Conservation (phyloP, 192 early-diverging fungal genomes). For the Umbelopsis sp. region DNA sequence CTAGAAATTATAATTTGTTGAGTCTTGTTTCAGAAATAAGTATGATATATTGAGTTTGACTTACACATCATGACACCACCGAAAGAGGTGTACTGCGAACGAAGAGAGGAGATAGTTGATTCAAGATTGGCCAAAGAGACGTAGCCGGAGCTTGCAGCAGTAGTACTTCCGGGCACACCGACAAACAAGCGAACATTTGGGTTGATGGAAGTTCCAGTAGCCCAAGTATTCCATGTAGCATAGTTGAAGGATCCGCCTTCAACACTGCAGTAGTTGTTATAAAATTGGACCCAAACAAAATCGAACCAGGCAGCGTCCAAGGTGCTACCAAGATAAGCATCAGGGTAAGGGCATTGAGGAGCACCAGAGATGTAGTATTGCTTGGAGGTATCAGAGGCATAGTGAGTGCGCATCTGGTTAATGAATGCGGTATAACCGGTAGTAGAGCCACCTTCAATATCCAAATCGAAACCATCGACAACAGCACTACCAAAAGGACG, state of each 20-base stretch:
- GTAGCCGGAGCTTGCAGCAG: slow-evolving; percentile 64
- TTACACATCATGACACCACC: slow-evolving; percentile 74
- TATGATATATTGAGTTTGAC: not conserved
- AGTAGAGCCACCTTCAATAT: slow-evolving; percentile 69
- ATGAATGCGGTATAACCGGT: slow-evolving; percentile 66
- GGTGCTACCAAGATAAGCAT: slow-evolving; percentile 62
- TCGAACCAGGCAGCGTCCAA: slow-evolving; percentile 64
- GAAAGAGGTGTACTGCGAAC: slow-evolving; percentile 57
- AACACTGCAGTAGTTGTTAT: slow-evolving; percentile 79
- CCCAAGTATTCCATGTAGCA: slow-evolving; percentile 73
- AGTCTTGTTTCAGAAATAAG: not conserved
- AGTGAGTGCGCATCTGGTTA: slow-evolving; percentile 53
- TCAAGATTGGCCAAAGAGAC: slow-evolving; percentile 47
- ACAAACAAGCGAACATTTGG: slow-evolving; percentile 67
- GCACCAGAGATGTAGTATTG: slow-evolving; percentile 67
- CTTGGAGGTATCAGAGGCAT: slow-evolving; percentile 48
- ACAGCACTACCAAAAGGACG: slow-evolving; percentile 73
- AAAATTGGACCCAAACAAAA: slow-evolving; percentile 77
- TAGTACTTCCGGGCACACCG: slow-evolving; percentile 67
- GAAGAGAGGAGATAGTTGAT: slow-evolving; percentile 50
- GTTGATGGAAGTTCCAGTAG: slow-evolving; percentile 59
- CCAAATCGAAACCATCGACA: slow-evolving; percentile 54
- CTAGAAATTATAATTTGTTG: not conserved
- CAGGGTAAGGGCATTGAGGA: slow-evolving; percentile 81
- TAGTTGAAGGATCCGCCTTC: slow-evolving; percentile 66